Conservation (phyloP, 2,329 filamentous ascomycete genomes). For the Colletotrichum graminicola region DNA sequence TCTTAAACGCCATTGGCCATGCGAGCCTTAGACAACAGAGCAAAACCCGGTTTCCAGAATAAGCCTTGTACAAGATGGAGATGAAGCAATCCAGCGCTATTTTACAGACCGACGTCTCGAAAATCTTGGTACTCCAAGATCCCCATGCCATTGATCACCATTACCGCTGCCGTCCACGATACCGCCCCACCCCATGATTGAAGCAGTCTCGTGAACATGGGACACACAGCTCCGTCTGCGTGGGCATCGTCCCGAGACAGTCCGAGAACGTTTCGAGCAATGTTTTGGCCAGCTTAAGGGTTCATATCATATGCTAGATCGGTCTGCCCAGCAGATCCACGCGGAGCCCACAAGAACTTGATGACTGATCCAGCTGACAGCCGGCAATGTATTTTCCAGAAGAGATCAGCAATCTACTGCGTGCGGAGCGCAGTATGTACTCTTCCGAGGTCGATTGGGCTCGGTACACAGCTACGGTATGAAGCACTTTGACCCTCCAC, state of each 20-base stretch:
- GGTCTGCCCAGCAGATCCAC: slow-evolving; percentile 42
- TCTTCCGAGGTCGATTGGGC: slow-evolving; percentile 49
- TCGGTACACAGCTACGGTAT: slow-evolving; percentile 53
- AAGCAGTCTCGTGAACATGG: slow-evolving; percentile 54
- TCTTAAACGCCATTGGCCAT: slow-evolving; percentile 40
- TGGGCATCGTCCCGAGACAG: slow-evolving; percentile 55
- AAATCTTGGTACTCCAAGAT: slow-evolving; percentile 51
- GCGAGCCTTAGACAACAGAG: slow-evolving; percentile 18
- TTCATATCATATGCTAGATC: slow-evolving; percentile 53
- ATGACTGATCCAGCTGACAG: slow-evolving; percentile 44
- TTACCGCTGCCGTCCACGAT: slow-evolving; percentile 48
- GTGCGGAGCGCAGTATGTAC: slow-evolving; percentile 52
- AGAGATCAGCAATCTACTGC: slow-evolving; percentile 46
- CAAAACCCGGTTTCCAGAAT: slow-evolving; percentile 1
- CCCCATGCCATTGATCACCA: slow-evolving; percentile 50
- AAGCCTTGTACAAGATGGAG: slow-evolving; percentile 54
- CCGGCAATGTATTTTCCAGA: not conserved
- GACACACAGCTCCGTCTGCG: slow-evolving; percentile 54
- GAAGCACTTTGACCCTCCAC: slow-evolving; percentile 54
- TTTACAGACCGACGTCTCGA: slow-evolving; percentile 53
- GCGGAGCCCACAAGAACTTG: slow-evolving; percentile 42
- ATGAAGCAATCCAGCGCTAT: slow-evolving; percentile 56
- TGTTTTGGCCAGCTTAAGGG: slow-evolving; percentile 51
- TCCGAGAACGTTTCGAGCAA: slow-evolving; percentile 53
- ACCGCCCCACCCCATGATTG: slow-evolving; percentile 50